Percentiles rank a stretch among this genome's conserved stretches.
These are phyloP conservation scores for Wickerhamiella parazyma DNA, from an alignment of 805 yeast species.

Conservation along the genomic window DNA sequence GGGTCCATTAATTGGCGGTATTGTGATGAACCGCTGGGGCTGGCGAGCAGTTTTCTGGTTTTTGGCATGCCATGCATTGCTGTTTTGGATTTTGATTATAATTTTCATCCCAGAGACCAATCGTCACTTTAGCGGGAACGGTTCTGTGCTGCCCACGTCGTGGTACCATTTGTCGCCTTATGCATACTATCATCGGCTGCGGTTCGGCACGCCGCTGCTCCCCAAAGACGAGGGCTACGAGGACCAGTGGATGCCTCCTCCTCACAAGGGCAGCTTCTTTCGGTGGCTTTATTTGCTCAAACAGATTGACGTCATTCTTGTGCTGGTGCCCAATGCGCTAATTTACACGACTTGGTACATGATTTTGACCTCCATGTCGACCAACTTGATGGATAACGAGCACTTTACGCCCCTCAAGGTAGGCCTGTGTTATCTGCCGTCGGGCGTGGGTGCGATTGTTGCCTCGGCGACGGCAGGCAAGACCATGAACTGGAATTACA, in stretches of 20 bases:
- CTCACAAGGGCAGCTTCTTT: slow-evolving; percentile 11
- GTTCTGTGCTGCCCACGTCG: slow-evolving; percentile 36
- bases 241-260: slow-evolving; percentile 17
- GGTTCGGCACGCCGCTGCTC: slow-evolving; percentile 18
- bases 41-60: slow-evolving; percentile 66
- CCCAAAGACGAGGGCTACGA: slow-evolving; percentile 15
- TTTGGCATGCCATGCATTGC: slow-evolving; percentile 49
- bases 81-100: slow-evolving; percentile 24
- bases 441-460: slow-evolving; percentile 50
- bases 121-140: slow-evolving; percentile 61
- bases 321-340: slow-evolving; percentile 45
- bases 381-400: slow-evolving; percentile 38
- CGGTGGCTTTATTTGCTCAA: slow-evolving; percentile 34
- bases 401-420: slow-evolving; percentile 40
- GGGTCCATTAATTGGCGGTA: slow-evolving; percentile 59
- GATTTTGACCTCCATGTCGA: slow-evolving; percentile 50
- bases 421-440: slow-evolving; percentile 62
- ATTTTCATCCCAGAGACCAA: slow-evolving; percentile 60
- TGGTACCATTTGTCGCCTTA: slow-evolving; percentile 19
- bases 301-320: slow-evolving; percentile 32
- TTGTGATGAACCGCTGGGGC: slow-evolving; percentile 33
- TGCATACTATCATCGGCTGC: slow-evolving; percentile 13
- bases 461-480: slow-evolving; percentile 52
- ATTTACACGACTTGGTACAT: slow-evolving; percentile 61
- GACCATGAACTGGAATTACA: slow-evolving; percentile 40